Conservation (phyloP, 2,329 filamentous ascomycete genomes). For the Plectosphaerella plurivora region DNA sequence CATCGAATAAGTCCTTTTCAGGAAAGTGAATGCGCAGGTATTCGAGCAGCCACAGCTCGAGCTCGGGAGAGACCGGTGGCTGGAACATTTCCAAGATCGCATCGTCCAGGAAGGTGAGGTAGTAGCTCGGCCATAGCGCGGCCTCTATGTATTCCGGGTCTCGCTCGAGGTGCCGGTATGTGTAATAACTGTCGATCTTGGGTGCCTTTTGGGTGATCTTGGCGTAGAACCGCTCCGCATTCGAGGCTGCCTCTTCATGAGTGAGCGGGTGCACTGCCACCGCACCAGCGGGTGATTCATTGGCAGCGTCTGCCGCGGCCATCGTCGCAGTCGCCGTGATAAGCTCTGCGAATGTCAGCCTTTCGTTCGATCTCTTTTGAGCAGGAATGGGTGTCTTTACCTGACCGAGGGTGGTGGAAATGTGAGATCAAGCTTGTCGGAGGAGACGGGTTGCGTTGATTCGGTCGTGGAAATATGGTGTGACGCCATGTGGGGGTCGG, state of each 20-base stretch:
- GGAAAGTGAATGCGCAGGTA: conserved; percentile 25
- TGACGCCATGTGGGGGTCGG: no score
- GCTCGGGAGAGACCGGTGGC: conserved; percentile 18
- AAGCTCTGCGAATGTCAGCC: no score
- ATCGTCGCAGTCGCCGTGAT: no score
- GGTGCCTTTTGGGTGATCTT: background rate
- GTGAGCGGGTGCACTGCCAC: no score
- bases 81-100: conserved; percentile 23
- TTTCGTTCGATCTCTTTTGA: no score
- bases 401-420: background rate
- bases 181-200: background rate
- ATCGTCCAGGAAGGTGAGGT: conserved; percentile 14
- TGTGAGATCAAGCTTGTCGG: background rate
- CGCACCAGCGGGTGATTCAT: no score
- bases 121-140: conserved; percentile 17
- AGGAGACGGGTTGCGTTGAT: background rate
- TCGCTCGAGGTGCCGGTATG: background rate
- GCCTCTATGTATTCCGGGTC: conserved; percentile 15
- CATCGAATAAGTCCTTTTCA: conserved; percentile 17
- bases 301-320: no score
- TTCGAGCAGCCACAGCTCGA: conserved; percentile 31
- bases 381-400: no score
- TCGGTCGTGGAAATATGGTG: no score
- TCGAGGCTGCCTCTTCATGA: no score
- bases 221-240: no score